Evolutionary conservation across 192 early-diverging fungal species (phyloP).

Genomic region (Coemansia sp.): DNA sequence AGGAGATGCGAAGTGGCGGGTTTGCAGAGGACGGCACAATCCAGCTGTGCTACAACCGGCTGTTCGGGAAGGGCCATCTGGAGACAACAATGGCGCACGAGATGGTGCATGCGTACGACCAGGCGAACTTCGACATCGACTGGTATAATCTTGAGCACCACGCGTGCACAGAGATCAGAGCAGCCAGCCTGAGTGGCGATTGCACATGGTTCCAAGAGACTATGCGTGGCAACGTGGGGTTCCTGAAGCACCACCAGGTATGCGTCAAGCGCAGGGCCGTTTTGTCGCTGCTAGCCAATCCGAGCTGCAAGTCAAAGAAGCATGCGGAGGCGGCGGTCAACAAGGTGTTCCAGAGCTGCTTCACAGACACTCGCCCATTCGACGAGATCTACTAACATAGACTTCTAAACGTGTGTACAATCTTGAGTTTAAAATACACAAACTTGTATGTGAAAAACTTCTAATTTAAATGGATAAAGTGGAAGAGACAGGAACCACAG

Average conservation of each 20-base stretch:
- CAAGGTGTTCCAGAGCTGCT: conserved; percentile 87
- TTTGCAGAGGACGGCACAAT: conserved; percentile 79
- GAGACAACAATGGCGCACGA: conserved; percentile 95
- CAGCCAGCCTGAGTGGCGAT: conserved; percentile 77
- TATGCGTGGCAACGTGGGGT: conserved; percentile 63
- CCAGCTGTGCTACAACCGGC: conserved; percentile 83
- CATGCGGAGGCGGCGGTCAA: conserved; percentile 86
- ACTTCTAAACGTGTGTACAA: background rate
- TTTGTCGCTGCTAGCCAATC: conserved; percentile 74
- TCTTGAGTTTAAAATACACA: background rate
- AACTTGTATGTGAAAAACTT: conserved; percentile 2
- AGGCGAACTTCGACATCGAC: conserved; percentile 70
- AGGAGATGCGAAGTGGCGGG: conserved; percentile 79
- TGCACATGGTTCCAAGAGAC: conserved; percentile 72
- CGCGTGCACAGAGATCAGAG: conserved; percentile 80
- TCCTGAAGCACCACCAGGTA: conserved; percentile 77
- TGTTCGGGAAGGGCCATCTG: conserved; percentile 76
- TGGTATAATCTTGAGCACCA: conserved; percentile 76
- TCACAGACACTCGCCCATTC: conserved; percentile 92
- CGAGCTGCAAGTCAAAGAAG: conserved; percentile 67
- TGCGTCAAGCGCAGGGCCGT: conserved; percentile 88
- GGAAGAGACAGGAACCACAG: no score
- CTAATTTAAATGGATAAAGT: no score
- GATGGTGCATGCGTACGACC: conserved; percentile 83
- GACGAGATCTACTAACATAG: conserved; percentile 78